Base-by-base conservation (phyloP, 2,329 filamentous ascomycete genomes). In the Venturia aucupariae region DNA sequence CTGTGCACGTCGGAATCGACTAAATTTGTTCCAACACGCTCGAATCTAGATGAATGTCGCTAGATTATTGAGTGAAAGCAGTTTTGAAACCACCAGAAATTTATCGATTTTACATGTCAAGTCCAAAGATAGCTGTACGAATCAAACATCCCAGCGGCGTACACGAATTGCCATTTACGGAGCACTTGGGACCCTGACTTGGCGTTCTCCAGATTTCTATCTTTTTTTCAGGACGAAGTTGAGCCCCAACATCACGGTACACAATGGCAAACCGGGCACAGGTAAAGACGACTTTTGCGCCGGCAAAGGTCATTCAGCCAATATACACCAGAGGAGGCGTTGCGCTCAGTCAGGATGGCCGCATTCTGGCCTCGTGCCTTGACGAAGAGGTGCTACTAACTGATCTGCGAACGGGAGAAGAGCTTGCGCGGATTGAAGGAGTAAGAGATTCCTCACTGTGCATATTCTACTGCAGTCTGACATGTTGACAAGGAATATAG, bases 261-360 rank as follows among this genome's bases (percentile, higher is more conserved):
- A 57, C 4, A 17, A 64, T 64, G 63, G 63, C 63, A 30, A 39
- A 54, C 22, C 35, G 35, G 22, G 30, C 27, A 42, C 46, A 64
- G 22, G 75, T 82, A 70, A 95, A 92, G 81, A 97, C 92, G 65
- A 96, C 93, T 3, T 99, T 97, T 75, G 90, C 95, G 72, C 85
- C 89, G 65, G 84, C 84, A 68, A 86, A 89, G 71, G 90, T 91
- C 60, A 89, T 99, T 64, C 90, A 92, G 70, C 94, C 94, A 24
- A 93, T 97, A 61, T 97, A 94, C 73, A 96, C 93, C 1, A 94
- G 94, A 64, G 94, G 94, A 54, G 88, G 90, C 68, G 86, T 96
- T 66, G 86, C 90, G 38, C 83, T 97, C 67, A 91, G 93, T 79
- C 84, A 87, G 74, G 85, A 86, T 77, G 92, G 92, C 62, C 85